Evolutionary conservation across 2,329 filamentous ascomycete species (phyloP).

Genomic region (Cordyceps cicadae): DNA sequence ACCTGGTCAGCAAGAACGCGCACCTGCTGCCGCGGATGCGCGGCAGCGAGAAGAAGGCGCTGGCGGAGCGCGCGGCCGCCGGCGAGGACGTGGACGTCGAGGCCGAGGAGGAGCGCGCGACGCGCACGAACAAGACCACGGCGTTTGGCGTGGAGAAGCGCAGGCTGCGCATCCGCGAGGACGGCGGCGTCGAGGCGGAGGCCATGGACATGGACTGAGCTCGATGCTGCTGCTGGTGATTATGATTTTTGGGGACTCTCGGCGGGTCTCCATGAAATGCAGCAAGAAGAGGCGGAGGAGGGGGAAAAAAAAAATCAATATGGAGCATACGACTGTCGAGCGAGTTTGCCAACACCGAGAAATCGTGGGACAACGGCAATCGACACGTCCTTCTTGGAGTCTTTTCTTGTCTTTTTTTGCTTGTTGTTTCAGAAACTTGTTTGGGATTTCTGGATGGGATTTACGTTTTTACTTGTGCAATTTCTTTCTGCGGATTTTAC

Average conservation of each 20-base stretch:
- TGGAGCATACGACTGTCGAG: slow-evolving; percentile 2
- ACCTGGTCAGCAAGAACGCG: slow-evolving; percentile 84
- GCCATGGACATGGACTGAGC: slow-evolving; percentile 15
- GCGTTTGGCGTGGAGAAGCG: slow-evolving; percentile 37
- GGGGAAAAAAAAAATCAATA: not conserved
- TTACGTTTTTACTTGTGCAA: not conserved
- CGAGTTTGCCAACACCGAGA: not conserved
- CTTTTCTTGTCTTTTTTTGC: not conserved
- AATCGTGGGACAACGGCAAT: not conserved
- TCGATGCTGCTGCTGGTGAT: not conserved
- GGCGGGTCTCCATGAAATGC: not conserved
- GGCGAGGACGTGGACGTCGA: slow-evolving; percentile 42
- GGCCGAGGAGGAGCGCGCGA: slow-evolving; percentile 23
- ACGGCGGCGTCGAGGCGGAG: slow-evolving; percentile 27
- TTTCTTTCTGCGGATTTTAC: not conserved
- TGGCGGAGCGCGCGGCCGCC: slow-evolving; percentile 47
- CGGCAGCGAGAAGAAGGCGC: slow-evolving; percentile 51
- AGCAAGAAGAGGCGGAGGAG: not conserved
- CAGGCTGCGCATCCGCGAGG: slow-evolving; percentile 28
- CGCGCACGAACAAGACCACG: slow-evolving; percentile 24
- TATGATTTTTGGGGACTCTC: too few relatives aligned
- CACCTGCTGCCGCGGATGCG: slow-evolving; percentile 75
- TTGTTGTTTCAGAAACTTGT: not conserved
- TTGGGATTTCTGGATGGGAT: slow-evolving; percentile 7
- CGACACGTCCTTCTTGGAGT: slow-evolving; percentile 2